phyloP scores from a whole-genome alignment of 1,139 yeast genomes.

The Sugiyamaella pinicola region DNA sequence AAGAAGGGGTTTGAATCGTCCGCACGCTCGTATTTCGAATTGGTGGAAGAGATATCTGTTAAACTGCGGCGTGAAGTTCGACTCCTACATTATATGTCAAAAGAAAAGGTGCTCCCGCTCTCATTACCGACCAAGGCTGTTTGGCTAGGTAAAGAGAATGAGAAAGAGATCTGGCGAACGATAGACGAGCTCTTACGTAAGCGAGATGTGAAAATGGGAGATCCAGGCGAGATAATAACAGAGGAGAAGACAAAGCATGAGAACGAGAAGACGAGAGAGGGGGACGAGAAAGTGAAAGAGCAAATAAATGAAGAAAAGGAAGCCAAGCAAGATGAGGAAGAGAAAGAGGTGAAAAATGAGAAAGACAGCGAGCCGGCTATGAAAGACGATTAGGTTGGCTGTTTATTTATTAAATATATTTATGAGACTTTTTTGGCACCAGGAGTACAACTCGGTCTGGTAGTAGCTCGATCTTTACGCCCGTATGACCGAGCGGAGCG shows the following conservation, averaged over 20 bases:
- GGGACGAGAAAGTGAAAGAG: background rate
- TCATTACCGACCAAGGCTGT: constrained; percentile 43
- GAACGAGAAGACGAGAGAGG: background rate
- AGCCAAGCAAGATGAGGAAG: no score
- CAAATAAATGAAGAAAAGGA: no score
- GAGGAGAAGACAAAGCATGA: background rate
- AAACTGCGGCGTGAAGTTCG: constrained; percentile 47
- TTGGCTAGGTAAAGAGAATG: constrained; percentile 42
- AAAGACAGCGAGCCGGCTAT: background rate
- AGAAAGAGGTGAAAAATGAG: background rate
- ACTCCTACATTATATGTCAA: constrained; percentile 44
- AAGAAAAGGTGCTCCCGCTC: constrained; percentile 44
- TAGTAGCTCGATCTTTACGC: no score
- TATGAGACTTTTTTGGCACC: no score
- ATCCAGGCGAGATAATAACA: background rate
- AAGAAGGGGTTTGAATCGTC: constrained; percentile 40
- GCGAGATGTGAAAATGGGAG: constrained; percentile 5
- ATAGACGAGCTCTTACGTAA: constrained; percentile 28
- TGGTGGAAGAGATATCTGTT: constrained; percentile 43
- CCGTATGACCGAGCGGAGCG: constrained; percentile 4
- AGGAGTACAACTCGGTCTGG: no score
- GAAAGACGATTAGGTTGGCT: no score
- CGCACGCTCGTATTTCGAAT: constrained; percentile 36
- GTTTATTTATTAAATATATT: no score
- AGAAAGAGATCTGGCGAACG: constrained; percentile 38